A percentile compares a stretch with the other conserved stretches of the same genome.
These are phyloP conservation scores for Blastobotrys malaysiensis DNA, from an alignment of 1,139 yeast species.

Conservation along the genomic window DNA sequence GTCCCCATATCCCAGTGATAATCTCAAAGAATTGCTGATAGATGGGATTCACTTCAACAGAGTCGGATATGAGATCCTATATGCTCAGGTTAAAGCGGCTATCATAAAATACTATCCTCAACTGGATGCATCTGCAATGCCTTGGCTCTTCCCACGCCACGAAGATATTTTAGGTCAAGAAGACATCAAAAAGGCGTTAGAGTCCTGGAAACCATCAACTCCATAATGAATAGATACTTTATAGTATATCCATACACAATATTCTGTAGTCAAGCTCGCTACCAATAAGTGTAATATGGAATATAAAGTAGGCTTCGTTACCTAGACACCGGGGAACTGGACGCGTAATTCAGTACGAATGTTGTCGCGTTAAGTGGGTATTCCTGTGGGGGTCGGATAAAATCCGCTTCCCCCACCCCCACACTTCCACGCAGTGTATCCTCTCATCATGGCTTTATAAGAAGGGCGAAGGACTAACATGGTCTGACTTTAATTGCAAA, in stretches of 20 bases:
- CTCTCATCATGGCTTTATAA: too few relatives aligned
- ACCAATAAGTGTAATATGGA: too few relatives aligned
- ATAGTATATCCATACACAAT: too few relatives aligned
- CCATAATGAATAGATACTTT: too few relatives aligned
- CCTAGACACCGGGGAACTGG: too few relatives aligned
- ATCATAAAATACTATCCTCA: not conserved
- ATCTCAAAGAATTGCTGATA: not conserved
- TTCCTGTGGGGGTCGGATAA: too few relatives aligned
- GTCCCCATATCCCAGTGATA: not conserved
- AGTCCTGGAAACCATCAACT: not conserved
- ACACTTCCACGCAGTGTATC: too few relatives aligned
- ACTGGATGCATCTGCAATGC: not conserved
- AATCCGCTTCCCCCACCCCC: too few relatives aligned
- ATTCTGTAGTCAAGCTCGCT: too few relatives aligned
- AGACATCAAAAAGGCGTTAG: not conserved
- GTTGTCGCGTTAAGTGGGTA: too few relatives aligned
- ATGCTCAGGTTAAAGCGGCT: not conserved
- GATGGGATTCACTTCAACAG: not conserved
- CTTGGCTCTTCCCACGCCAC: not conserved
- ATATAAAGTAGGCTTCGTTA: too few relatives aligned
- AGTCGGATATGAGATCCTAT: not conserved
- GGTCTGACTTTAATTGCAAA: not conserved
- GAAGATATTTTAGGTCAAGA: not conserved
- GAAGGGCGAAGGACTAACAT: not conserved
- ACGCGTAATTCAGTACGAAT: too few relatives aligned